Evolutionary conservation across 306 rosid species (phyloP), one percentile per base, ranked within the genome.

Genomic region (Cyclanthera cordifolia): DNA sequence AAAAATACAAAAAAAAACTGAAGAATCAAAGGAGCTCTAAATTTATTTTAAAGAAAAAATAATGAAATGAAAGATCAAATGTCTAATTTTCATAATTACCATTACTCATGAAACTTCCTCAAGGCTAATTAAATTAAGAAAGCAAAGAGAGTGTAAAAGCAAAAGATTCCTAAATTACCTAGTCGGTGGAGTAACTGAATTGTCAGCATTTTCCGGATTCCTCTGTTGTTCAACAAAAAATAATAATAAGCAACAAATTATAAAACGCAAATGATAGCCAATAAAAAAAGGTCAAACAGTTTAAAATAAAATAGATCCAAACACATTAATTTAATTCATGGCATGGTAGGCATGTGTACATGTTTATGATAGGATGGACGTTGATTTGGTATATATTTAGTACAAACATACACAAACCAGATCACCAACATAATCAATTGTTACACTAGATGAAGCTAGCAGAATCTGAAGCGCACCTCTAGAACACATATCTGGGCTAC

Each of bases 401-500:
- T 65, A 61, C 28, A 65, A 21, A 43, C 13, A 65, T 65, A 64
- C 51, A 61, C 51, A 39, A 20, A 61, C n/a, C 12, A 41, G 2
- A 63, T 63, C 53, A 65, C 15, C 53, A 65, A 65, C 21, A 28
- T 28, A 21, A 63, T 13, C 12, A 63, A 63, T 4, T 20, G 12
- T 10, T 20, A 43, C 8, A 43, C 69, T 19, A 19, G 20, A 21
- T 23, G 21, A 65, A 45, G 70, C 39, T 5, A 45, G 37, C 47
- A 28, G 60, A 53, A 17, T 68, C 27, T 68, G 47, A 48, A 25
- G 75, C 5, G 25, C 84, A 90, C 99, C 96, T 93, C 91, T 46
- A 93, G 79, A 69, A 93, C 91, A 79, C 96, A 87, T 81, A 93
- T 82, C 79, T 93, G 94, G 49, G 91, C 94, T 23, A 93, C 94